Evolutionary conservation across 345 rosid genomes (phyloP).

Genomic region (Isatis tinctoria): DNA sequence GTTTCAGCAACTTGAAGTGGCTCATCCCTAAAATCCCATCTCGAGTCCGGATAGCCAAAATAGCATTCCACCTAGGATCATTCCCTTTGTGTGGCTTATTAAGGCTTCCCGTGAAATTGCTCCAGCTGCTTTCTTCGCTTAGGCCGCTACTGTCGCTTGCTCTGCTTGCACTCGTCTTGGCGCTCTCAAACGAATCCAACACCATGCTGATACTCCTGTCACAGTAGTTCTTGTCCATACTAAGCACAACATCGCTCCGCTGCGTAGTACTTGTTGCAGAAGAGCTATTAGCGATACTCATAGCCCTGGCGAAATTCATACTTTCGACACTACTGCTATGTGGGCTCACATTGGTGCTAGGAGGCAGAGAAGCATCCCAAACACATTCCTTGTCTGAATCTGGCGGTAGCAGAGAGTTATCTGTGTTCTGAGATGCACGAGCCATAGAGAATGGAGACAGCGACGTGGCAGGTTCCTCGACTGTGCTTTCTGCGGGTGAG

Average conservation of each 20-base stretch:
- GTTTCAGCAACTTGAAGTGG: conserved; percentile 83
- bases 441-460: conserved; percentile 56
- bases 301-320: conserved; percentile 60
- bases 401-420: conserved; percentile 46
- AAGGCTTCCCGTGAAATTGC: conserved; percentile 77
- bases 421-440: conserved; percentile 65
- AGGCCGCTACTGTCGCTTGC: conserved; percentile 86
- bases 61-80: conserved; percentile 97
- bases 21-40: conserved; percentile 94
- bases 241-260: conserved; percentile 73
- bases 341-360: conserved; percentile 90
- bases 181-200: conserved; percentile 82
- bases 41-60: conserved; percentile 73
- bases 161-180: conserved; percentile 74
- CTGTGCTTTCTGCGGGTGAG: conserved; percentile 66
- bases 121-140: conserved; percentile 97
- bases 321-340: conserved; percentile 85
- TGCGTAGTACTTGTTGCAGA: conserved; percentile 43
- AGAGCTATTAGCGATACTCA: conserved; percentile 82
- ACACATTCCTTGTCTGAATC: conserved; percentile 90
- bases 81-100: conserved; percentile 98
- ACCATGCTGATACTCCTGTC: conserved; percentile 58
- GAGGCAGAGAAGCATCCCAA: conserved; percentile 95
- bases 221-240: conserved; percentile 52
- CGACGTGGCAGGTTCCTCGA: conserved; percentile 51